Evolutionary conservation across 129 eudicot genomes (phyloP).

Genomic region (Centaurea solstitialis): DNA sequence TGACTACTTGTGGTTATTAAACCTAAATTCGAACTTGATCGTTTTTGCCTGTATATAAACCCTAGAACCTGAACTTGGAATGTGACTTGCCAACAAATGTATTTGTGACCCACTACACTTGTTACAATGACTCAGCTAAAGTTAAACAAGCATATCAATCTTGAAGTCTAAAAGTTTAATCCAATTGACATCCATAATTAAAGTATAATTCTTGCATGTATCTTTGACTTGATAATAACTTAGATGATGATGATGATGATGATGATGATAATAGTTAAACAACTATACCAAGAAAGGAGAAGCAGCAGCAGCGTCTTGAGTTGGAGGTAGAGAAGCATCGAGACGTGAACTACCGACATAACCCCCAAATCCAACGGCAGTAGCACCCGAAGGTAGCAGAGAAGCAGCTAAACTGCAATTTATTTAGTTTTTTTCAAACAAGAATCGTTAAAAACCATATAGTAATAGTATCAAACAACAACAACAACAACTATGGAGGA

Average conservation of each 20-base stretch:
- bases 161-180: background rate
- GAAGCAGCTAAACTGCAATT: conserved; percentile 89
- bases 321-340: conserved; percentile 44
- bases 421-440: no score
- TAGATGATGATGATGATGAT: background rate
- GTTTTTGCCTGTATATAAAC: no score
- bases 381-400: conserved; percentile 72
- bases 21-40: no score
- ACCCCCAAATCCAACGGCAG: conserved; percentile 93
- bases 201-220: background rate
- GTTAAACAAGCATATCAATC: background rate
- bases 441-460: no score
- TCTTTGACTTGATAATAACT: background rate
- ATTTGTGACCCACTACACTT: background rate
- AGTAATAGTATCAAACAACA: no score
- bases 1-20: no score
- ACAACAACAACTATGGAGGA: no score
- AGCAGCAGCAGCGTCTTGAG: conserved; percentile 36
- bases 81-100: no score
- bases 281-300: conserved; percentile 35
- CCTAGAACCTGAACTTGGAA: no score
- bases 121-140: background rate
- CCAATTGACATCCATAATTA: background rate
- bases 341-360: conserved; percentile 86
- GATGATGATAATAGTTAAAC: no score